phyloP scores from a whole-genome alignment of 129 eudicot species.

The Chrysanthemum makinoi region DNA sequence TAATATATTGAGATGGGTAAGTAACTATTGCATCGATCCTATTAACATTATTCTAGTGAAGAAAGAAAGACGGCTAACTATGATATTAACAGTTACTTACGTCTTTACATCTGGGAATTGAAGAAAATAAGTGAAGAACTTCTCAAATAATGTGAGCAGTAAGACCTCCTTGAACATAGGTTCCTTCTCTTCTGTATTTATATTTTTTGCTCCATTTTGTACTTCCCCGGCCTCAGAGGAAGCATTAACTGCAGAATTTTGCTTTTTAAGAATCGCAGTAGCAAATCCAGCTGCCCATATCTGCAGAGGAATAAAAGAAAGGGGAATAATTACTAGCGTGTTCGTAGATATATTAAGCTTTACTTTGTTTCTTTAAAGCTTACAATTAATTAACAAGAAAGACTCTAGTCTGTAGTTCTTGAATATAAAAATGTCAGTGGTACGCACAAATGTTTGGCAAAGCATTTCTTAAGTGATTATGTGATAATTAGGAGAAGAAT shows the following conservation, averaged over 20 bases:
- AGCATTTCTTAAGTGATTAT: no score
- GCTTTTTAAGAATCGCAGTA: constrained; percentile 78
- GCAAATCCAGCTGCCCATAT: constrained; percentile 96
- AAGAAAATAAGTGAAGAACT: constrained; percentile 60
- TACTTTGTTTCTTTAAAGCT: not conserved
- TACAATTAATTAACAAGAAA: not conserved
- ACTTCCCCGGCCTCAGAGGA: constrained; percentile 37
- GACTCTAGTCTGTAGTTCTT: not conserved
- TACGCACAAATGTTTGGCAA: no score
- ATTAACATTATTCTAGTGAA: not conserved
- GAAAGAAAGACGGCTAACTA: not conserved
- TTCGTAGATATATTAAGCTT: not conserved
- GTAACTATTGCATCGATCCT: not conserved
- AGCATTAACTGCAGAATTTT: constrained; percentile 58
- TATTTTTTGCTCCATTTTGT: constrained; percentile 18
- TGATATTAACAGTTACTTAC: constrained; percentile 42
- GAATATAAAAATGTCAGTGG: not conserved
- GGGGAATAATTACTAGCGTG: not conserved
- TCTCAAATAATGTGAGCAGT: constrained; percentile 58
- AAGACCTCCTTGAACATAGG: constrained; percentile 48
- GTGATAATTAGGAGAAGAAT: no score
- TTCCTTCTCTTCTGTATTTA: constrained; percentile 38
- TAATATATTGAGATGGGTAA: constrained; percentile 5
- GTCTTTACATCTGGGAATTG: constrained; percentile 57
- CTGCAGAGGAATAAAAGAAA: constrained; percentile 28